These are phyloP conservation scores for Fusarium bactridioides DNA, from an alignment of 2,329 filamentous ascomycete species.

Conservation along the genomic window DNA sequence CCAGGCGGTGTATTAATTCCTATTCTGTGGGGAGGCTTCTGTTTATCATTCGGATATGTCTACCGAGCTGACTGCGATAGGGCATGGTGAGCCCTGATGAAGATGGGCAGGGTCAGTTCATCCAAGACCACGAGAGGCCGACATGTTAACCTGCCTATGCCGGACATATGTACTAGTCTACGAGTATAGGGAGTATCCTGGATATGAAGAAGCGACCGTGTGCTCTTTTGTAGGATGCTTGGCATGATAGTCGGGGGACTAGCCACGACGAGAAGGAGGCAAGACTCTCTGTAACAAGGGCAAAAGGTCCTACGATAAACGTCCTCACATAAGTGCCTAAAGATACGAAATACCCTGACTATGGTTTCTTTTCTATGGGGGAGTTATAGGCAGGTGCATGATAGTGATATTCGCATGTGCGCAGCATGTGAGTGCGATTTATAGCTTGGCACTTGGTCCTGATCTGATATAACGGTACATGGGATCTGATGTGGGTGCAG, in stretches of 20 bases:
- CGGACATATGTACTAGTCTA: conserved; percentile 2
- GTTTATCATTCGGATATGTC: neutral
- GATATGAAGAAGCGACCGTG: neutral
- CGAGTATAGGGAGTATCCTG: neutral
- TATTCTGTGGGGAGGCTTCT: conserved; percentile 1
- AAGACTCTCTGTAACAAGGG: conserved; percentile 1
- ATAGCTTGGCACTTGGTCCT: neutral
- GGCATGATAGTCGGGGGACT: conserved; percentile 12
- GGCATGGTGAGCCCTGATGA: conserved; percentile 16
- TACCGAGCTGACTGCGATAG: conserved; percentile 3
- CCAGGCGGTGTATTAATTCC: conserved; percentile 18
- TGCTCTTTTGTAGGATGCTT: neutral
- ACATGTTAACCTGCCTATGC: neutral
- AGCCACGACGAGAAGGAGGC: conserved; percentile 24
- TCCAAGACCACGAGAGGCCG: neutral
- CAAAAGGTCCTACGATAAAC: conserved; percentile 16
- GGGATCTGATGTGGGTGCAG: neutral
- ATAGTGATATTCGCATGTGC: neutral
- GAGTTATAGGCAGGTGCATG: neutral
- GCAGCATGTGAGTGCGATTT: neutral
- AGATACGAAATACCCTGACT: neutral
- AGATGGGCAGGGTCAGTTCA: neutral
- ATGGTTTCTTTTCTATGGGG: neutral
- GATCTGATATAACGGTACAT: neutral
- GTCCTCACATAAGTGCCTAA: neutral